Percentiles rank a stretch among this genome's conserved stretches.
These are phyloP conservation scores for Postia placenta DNA, from an alignment of 768 basidiomycete species.

Conservation along the genomic window DNA sequence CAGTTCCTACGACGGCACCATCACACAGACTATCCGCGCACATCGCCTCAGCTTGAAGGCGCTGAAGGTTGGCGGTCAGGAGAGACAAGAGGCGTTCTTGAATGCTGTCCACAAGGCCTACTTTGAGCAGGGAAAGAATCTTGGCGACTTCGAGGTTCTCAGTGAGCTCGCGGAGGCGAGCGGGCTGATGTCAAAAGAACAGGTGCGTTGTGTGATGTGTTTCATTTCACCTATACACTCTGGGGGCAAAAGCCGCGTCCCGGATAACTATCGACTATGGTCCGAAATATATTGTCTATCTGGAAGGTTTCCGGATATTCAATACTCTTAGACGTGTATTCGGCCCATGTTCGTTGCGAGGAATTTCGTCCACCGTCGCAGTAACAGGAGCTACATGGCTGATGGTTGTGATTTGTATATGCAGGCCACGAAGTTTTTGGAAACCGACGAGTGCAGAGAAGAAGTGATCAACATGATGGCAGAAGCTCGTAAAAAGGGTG, in stretches of 20 bases:
- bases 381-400: neutral
- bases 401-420: neutral
- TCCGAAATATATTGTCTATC: too few relatives aligned
- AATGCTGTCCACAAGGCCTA: slow-evolving; percentile 59
- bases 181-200: slow-evolving; percentile 50
- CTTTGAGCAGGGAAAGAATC: slow-evolving; percentile 59
- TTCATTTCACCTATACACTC: neutral
- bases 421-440: slow-evolving; percentile 59
- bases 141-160: slow-evolving; percentile 52
- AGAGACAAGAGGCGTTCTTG: slow-evolving; percentile 50
- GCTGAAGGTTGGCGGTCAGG: slow-evolving; percentile 52
- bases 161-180: slow-evolving; percentile 49
- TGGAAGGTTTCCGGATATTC: too few relatives aligned
- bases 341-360: too few relatives aligned
- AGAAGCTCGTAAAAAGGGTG: slow-evolving; percentile 57
- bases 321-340: too few relatives aligned
- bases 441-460: slow-evolving; percentile 56
- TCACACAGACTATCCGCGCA: slow-evolving; percentile 61
- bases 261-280: neutral
- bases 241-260: neutral
- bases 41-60: slow-evolving; percentile 73
- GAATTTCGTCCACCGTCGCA: neutral
- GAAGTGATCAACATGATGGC: slow-evolving; percentile 61
- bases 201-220: slow-evolving; percentile 52
- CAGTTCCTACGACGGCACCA: slow-evolving; percentile 53